Evolutionary conservation across 1,284 basidiomycete genomes (phyloP).

Genomic region (Apiotrichum veenhuisii): DNA sequence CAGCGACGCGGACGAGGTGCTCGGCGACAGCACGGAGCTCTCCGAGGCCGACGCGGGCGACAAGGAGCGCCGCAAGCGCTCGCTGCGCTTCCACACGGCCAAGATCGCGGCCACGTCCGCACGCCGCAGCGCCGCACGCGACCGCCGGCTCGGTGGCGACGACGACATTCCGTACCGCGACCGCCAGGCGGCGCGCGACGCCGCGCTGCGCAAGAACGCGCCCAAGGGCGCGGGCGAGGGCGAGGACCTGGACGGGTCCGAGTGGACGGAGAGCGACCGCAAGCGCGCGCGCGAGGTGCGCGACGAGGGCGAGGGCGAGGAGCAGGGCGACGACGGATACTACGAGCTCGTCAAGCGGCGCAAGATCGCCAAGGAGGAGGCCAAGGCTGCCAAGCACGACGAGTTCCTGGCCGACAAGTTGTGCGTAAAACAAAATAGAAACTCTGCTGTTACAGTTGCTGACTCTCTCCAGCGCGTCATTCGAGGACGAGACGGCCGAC

Average conservation of each 20-base stretch:
- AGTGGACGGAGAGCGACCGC: slow-evolving; percentile 54
- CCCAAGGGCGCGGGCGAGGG: slow-evolving; percentile 34
- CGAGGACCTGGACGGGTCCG: slow-evolving; percentile 48
- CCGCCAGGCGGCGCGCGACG: slow-evolving; percentile 51
- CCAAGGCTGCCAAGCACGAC: slow-evolving; percentile 78
- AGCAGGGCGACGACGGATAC: slow-evolving; percentile 62
- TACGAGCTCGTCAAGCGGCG: slow-evolving; percentile 79
- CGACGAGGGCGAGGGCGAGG: slow-evolving; percentile 53
- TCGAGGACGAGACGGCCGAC: slow-evolving; percentile 54
- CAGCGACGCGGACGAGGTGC: slow-evolving; percentile 56
- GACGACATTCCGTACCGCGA: slow-evolving; percentile 62
- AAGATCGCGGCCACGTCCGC: slow-evolving; percentile 76
- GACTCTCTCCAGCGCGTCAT: slow-evolving; percentile 53
- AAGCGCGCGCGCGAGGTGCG: slow-evolving; percentile 51
- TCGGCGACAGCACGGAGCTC: slow-evolving; percentile 70
- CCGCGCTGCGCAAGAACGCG: slow-evolving; percentile 51
- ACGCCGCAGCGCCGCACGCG: slow-evolving; percentile 63
- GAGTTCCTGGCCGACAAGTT: slow-evolving; percentile 59
- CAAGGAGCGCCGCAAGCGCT: slow-evolving; percentile 72
- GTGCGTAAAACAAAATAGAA: slow-evolving; percentile 51
- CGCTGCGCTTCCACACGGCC: slow-evolving; percentile 84
- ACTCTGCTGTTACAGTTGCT: background rate
- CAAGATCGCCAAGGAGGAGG: slow-evolving; percentile 66
- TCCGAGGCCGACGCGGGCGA: slow-evolving; percentile 69
- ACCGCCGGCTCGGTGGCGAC: slow-evolving; percentile 61